Evolutionary conservation across 2,329 filamentous ascomycete genomes (phyloP), one percentile per base, ranked within the genome.

Genomic region (Shiraia bambusicola): DNA sequence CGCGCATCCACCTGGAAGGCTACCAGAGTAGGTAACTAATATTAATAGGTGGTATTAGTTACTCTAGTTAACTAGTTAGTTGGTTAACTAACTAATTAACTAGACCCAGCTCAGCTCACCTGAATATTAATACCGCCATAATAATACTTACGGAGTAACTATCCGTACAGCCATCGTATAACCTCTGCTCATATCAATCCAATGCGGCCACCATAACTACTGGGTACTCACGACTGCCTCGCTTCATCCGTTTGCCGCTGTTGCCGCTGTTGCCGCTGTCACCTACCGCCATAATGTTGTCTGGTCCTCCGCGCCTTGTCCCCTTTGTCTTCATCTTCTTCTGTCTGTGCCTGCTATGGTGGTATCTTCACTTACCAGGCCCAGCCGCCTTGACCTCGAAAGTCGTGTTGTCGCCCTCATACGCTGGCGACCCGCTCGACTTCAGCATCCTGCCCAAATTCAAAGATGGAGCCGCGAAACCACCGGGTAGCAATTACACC

Each of bases 361-460:
- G 59, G 61, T 66, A 65, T 42, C 34, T 63, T 7, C 52, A 54
- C 28, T 38, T 54, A 25, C 41, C 41, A 15, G 28, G 39, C 37
- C 12, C 39, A 36, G 14, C 26, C 30, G 28, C 19, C 42, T 40
- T 52, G n/a, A 35, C 46, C 14, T 42, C 45, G 27, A 40, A 47
- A 8, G 47, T 47, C 9, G 9, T 32, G 12, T 43, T 44, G 16
- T 40, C 46, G 37, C 42, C 56, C 17, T 32, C 46, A 4, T 52
- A 50, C 15, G 44, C 44, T 34, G 54, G 54, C 32, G 58, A 65
- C 24, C 54, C 62, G 10, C 60, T 67, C 38, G 65, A 69, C 44
- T 69, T 69, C 43, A 54, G 63, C 51, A 59, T 67, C 8, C 57
- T 63, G 22, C 37, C 66, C 45, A 54, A 54, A 35, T 69, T 67